Evolutionary conservation across 208 protist genomes (phyloP), one percentile per base, ranked within the genome.

Genomic region (Trypanosoma boissoni): DNA sequence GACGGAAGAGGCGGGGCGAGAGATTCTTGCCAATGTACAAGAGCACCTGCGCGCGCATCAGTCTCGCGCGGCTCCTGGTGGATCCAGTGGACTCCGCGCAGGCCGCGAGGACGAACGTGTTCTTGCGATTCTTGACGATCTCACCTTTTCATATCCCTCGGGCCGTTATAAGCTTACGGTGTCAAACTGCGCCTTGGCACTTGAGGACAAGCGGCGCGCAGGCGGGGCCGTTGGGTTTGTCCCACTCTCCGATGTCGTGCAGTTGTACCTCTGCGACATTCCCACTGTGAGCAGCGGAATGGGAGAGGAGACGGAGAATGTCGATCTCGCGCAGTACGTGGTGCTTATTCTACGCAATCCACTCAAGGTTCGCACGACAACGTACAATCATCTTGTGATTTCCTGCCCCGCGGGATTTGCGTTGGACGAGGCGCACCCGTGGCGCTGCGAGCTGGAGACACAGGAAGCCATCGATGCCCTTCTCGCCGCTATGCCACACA

Each of bases 351-450:
- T 95, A 24, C 83, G 86, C 49, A 80, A 37, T 36, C 83, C 84
- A 3, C 37, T 95, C 14, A 86, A 83, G 56, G 60, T 92, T 4
- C 81, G 83, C 41, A 74, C 80, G n/a, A 79, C 85, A 34, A 67
- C 74, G 58, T 95, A 92, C 69, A 75, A 76, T 24, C 76, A 92
- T 51, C 45, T 95, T 39, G 88, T 95, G 28, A 90, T 95, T 46
- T 88, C 78, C 1, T 91, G 80, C 48, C 82, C 88, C 0, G 65
- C 74, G 2, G 76, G 69, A 2, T 66, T 89, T 43, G 46, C 39
- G 20, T 69, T 95, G 23, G 76, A 83, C 37, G 85, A 83, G 12
- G 76, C 64, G 14, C 85, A 92, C 60, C 68, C 82, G 45, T 95
- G 88, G 86, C 28, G 58, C 14, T 89, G 78, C 46, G 83, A 91